Conservation (phyloP, 2,329 filamentous ascomycete species). For the Elsinoe fawcettii region DNA sequence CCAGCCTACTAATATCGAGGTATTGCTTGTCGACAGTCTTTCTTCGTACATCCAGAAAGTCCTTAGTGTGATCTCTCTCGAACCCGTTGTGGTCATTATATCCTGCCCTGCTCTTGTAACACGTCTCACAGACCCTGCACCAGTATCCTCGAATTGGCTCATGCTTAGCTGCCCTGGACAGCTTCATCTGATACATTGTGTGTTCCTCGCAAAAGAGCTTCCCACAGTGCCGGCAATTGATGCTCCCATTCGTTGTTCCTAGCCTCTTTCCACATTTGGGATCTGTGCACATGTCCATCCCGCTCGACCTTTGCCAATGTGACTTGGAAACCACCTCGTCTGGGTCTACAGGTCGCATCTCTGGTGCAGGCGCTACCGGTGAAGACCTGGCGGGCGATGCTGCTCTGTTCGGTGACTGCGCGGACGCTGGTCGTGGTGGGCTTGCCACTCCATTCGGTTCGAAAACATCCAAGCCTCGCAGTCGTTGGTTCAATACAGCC, state of each 20-base stretch:
- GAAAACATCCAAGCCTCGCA: constrained; percentile 87
- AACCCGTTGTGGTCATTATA: constrained; percentile 70
- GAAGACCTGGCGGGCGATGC: constrained; percentile 28
- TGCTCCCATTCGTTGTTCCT: constrained; percentile 68
- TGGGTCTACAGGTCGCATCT: constrained; percentile 51
- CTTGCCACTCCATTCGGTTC: constrained; percentile 72
- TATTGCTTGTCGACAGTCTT: constrained; percentile 76
- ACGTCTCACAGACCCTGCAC: constrained; percentile 97
- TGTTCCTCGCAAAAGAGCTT: constrained; percentile 93
- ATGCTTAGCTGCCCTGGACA: constrained; percentile 79
- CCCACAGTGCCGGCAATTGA: constrained; percentile 92
- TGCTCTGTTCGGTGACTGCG: constrained; percentile 22
- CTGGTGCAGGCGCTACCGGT: constrained; percentile 30
- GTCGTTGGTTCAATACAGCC: constrained; percentile 84
- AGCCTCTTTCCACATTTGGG: constrained; percentile 75
- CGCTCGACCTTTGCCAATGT: constrained; percentile 78
- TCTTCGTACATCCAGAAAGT: constrained; percentile 63
- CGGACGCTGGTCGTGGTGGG: constrained; percentile 33
- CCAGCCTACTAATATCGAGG: constrained; percentile 78
- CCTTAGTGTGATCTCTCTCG: constrained; percentile 61
- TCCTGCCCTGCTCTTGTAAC: constrained; percentile 90
- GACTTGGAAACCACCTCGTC: constrained; percentile 81
- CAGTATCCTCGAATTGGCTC: constrained; percentile 85
- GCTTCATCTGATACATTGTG: constrained; percentile 99
- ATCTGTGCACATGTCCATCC: constrained; percentile 76